Conservation (phyloP, 2,329 filamentous ascomycete genomes). For the Pseudopyricularia cyperi region DNA sequence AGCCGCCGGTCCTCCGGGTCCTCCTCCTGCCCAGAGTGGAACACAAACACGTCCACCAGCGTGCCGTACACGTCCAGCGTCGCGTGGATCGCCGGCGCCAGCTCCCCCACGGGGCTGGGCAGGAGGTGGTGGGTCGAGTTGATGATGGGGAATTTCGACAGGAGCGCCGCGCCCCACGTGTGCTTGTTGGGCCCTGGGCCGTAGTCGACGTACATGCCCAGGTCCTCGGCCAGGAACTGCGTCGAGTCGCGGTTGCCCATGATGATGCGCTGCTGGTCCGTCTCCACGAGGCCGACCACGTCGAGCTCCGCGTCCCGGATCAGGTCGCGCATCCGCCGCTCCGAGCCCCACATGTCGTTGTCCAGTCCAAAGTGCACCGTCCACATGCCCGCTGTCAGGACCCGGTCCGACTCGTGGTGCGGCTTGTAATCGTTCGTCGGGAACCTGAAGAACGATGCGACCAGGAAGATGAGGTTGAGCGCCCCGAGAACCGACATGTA, state of each 20-base stretch:
- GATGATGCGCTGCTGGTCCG: constrained; percentile 91
- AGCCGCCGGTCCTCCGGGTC: constrained; percentile 82
- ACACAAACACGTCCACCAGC: constrained; percentile 86
- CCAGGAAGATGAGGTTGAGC: constrained; percentile 69
- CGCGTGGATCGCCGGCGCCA: constrained; percentile 93
- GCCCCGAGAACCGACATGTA: constrained; percentile 47
- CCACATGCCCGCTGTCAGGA: constrained; percentile 94
- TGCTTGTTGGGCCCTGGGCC: constrained; percentile 97
- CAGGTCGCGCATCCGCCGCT: constrained; percentile 82
- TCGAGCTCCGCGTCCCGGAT: constrained; percentile 95
- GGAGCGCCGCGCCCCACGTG: constrained; percentile 85
- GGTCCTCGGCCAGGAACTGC: constrained; percentile 86
- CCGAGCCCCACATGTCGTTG: constrained; percentile 98
- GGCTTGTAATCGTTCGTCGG: constrained; percentile 84
- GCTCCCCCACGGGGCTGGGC: constrained; percentile 83
- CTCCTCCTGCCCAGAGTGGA: constrained; percentile 97
- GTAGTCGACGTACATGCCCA: constrained; percentile 98
- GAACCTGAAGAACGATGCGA: constrained; percentile 78
- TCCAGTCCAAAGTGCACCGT: constrained; percentile 96
- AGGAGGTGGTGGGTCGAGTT: constrained; percentile 95
- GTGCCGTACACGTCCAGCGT: constrained; percentile 88
- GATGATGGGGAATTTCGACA: constrained; percentile 95
- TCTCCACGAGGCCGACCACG: constrained; percentile 87
- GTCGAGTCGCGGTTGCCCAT: constrained; percentile 98
- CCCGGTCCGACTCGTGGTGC: constrained; percentile 75